These are phyloP conservation scores for Xanthoconium separans DNA, from an alignment of 1,284 basidiomycete species.

Conservation along the genomic window DNA sequence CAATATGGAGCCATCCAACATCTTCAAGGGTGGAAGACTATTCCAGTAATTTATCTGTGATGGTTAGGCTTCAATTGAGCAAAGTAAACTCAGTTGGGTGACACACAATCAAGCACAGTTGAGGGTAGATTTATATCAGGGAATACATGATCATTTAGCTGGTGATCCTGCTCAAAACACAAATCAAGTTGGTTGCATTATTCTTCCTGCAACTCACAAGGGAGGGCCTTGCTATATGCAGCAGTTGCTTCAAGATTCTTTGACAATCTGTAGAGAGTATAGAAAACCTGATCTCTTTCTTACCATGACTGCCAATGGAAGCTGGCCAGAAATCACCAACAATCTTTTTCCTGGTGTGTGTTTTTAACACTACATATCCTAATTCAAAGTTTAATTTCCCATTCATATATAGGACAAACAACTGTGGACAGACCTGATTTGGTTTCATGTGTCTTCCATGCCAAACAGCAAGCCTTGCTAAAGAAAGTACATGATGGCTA, in stretches of 20 bases:
- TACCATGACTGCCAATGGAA: neutral
- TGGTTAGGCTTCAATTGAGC: constrained; percentile 36
- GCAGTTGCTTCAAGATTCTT: neutral
- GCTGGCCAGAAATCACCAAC: neutral
- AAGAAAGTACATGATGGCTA: neutral
- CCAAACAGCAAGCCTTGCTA: neutral
- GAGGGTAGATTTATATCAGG: constrained; percentile 28
- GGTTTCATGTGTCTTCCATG: neutral
- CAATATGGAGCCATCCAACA: constrained; percentile 9
- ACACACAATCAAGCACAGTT: constrained; percentile 37
- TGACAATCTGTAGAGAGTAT: neutral
- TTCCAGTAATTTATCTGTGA: constrained; percentile 43
- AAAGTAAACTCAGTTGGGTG: constrained; percentile 29
- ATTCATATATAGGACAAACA: neutral
- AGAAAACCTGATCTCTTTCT: neutral
- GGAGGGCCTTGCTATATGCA: neutral
- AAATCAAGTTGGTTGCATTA: too few relatives aligned
- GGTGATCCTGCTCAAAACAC: too few relatives aligned
- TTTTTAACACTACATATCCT: too few relatives aligned
- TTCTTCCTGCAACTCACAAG: neutral
- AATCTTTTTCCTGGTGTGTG: neutral
- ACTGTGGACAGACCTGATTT: neutral
- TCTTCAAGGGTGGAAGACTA: constrained; percentile 39
- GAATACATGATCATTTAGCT: neutral
- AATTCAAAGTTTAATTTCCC: too few relatives aligned